Percentiles rank a stretch among this genome's conserved stretches.
Conservation (phyloP, 1,284 basidiomycete species). For the Entoloma clypeatum region DNA sequence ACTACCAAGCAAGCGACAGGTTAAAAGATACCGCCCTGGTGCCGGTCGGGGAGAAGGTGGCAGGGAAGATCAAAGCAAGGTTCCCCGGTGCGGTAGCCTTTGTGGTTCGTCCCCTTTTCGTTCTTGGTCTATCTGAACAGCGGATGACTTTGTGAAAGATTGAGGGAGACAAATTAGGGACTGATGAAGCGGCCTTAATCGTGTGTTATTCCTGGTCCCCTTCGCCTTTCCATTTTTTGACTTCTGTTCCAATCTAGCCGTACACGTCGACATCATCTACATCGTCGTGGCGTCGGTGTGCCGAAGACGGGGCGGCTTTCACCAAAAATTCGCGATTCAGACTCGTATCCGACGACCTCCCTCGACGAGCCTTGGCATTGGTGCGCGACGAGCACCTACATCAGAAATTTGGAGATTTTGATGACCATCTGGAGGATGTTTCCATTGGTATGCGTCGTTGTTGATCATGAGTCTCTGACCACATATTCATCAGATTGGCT, state of each 20-base stretch:
- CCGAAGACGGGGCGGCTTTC: constrained; percentile 38
- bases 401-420: constrained; percentile 66
- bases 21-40: constrained; percentile 54
- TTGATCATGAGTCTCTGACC: neutral
- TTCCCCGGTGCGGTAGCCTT: constrained; percentile 61
- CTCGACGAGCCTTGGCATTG: constrained; percentile 42
- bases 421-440: constrained; percentile 74
- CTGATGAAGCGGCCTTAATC: constrained; percentile 48
- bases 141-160: constrained; percentile 37
- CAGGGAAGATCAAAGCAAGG: constrained; percentile 43
- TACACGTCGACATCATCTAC: constrained; percentile 40
- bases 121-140: constrained; percentile 5
- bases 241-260: constrained; percentile 33
- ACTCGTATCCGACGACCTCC: constrained; percentile 40
- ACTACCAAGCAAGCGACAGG: constrained; percentile 69
- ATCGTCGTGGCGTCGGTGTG: constrained; percentile 43
- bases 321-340: constrained; percentile 42
- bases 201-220: constrained; percentile 39
- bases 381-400: constrained; percentile 48
- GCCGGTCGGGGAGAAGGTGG: constrained; percentile 62
- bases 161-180: constrained; percentile 51
- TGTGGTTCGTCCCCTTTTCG: constrained; percentile 42
- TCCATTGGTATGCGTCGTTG: constrained; percentile 42
- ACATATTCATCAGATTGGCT: constrained; percentile 47
- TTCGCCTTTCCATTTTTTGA: neutral